Evolutionary conservation across 2,329 filamentous ascomycete species (phyloP), one percentile per base, ranked within the genome.

Genomic region (Sclerotinia minor): DNA sequence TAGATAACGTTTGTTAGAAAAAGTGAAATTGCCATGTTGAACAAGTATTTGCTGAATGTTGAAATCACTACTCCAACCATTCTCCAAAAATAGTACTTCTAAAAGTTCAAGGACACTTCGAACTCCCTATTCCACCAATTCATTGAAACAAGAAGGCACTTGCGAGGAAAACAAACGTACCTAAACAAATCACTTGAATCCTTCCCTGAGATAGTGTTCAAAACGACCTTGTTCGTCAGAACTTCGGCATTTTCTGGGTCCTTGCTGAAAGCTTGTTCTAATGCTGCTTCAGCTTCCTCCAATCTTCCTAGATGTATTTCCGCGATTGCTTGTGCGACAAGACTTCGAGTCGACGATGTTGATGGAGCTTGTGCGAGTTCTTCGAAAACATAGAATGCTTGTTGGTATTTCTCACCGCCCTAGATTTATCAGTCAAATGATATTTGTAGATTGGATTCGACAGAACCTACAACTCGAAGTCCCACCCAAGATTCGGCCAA

Each of bases 351-450:
- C 21, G 92, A 92, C 60, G 92, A 89, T 24, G 92, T 93, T 44
- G 91, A 88, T 2, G 93, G 90, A 38, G 92, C 89, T 77, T 96
- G 92, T 5, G 95, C 94, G 60, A 98, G 87, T 80, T 99, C 95
- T 80, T 98, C 94, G 76, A 92, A 98, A 70, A 98, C 94, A 83
- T 99, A 98, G 80, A 96, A 98, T 24, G 94, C 90, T 77, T 95
- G 92, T 77, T 98, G 95, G 80, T 98, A 98, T 79, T 92, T 95
- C 74, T 97, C 93, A 73, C 94, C 94, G 76, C 94, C 94, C 90
- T 96, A 70, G 32, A 29, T 47, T 44, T 38, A n/a, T 63, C 26
- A 63, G 69, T 81, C 72, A 79, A 76, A 79, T 76, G 70, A 60
- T 32, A 47, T 66, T 53, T 32, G n/a, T 41, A 24, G 26, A 41